Evolutionary conservation across 2,329 filamentous ascomycete species (phyloP), one percentile per base, ranked within the genome.

Genomic region (Xylariaceae sp.): DNA sequence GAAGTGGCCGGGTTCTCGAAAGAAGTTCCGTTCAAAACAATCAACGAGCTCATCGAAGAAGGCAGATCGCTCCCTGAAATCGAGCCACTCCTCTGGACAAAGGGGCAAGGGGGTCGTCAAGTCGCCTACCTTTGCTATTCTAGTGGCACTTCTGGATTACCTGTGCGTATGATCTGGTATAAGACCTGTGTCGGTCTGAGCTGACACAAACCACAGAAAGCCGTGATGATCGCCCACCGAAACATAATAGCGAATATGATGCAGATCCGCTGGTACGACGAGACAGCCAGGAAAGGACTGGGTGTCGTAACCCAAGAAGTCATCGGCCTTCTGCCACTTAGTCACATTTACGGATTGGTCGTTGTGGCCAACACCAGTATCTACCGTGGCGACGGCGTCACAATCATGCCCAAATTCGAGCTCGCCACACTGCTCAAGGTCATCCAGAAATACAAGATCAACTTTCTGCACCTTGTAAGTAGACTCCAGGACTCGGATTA

Each of bases 321-420:
- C 2, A 68, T 89, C 0, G 85, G 84, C 2, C 68, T 89, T 9
- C 68, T 90, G 3, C 86, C 86, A 0, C 76, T 87, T 53, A 88
- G 83, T 47, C 87, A 93, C 57, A 90, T 89, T 47, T 91, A 89
- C 56, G 79, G 77, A 1, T 65, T 93, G 9, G 77, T 91, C 3
- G 79, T 88, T 4, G 79, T 87, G 41, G 79, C 76, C 24, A 84
- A 88, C 55, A 62, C 71, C 0, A 75, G 73, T 9, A 66, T 77
- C 1, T 93, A 82, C 53, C 74, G 83, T 9, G 87, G 88, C 6
- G 87, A 93, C 49, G 76, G 78, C 41, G 72, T 84, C 1, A 71
- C 91, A 30, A 72, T 90, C 4, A 65, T 93, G 30, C 81, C 75
- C 15, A 86, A 83, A 49, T 93, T 90, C 54, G 85, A 90, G 42